Evolutionary conservation across 2,329 filamentous ascomycete genomes (phyloP), one percentile per base, ranked within the genome.

Genomic region (Niveomyces coronatus): DNA sequence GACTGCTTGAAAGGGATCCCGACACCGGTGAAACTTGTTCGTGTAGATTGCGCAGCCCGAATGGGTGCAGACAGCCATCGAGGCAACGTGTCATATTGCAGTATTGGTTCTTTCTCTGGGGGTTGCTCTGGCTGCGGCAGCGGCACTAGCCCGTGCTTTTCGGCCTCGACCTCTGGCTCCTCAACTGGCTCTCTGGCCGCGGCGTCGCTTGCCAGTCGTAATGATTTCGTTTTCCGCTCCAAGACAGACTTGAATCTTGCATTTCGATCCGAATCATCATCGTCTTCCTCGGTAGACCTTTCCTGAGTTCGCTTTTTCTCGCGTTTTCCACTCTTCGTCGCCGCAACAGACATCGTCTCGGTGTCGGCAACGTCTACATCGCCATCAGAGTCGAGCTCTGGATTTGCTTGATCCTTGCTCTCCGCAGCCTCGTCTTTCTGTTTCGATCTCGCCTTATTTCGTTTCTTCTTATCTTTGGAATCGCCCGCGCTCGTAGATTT

Each of bases 71-170:
- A 76, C 10, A 95, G 68, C 89, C 89, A 96, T 3, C 68, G 49
- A 0, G 89, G 89, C 3, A 94, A 66, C 1, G 83, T 82, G 20
- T 86, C 80, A 57, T 85, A 87, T n/a, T 72, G 71, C 3, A 81
- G 76, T 37, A 71, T 70, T 35, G 73, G 68, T 1, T 65, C 64
- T 20, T 71, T 62, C 31, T 78, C 70, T 1, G 69, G 63, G 1
- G 76, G 67, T 1, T 73, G 74, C 22, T 73, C 71, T 10, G 85
- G 87, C 48, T 94, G 87, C 7, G 87, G 87, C 15, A 94, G 66
- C 6, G 86, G 87, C 40, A 82, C 77, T 1, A 96, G 67, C 16
- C 85, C 85, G 54, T 87, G 79, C 3, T 79, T 55, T 49, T 75
- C 69, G 10, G 49, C 48, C 16, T 54, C 46, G 28, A 62, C 57